These are phyloP conservation scores for Orbilia brochopaga DNA, from an alignment of 2,329 filamentous ascomycete genomes.

Conservation along the genomic window DNA sequence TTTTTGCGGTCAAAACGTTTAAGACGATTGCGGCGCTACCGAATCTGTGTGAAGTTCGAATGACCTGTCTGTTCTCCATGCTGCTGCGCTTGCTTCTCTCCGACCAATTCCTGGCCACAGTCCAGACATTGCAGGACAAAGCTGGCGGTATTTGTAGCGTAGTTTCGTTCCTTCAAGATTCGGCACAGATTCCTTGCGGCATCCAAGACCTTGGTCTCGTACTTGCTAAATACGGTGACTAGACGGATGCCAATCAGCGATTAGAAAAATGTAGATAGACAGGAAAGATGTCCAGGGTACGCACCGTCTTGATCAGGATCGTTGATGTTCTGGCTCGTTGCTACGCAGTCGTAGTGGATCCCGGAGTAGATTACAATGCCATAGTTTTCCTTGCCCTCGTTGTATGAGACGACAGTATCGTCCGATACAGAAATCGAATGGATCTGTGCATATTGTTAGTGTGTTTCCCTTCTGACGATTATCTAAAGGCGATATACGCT, in stretches of 20 bases:
- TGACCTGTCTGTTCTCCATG: constrained; percentile 70
- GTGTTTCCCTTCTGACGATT: neutral
- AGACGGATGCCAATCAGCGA: constrained; percentile 51
- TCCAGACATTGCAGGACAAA: constrained; percentile 79
- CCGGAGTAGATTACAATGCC: constrained; percentile 88
- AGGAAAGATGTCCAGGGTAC: neutral
- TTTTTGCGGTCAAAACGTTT: no score
- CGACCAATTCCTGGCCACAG: constrained; percentile 72
- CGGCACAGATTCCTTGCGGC: constrained; percentile 70
- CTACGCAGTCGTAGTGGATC: constrained; percentile 90
- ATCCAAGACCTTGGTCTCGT: constrained; percentile 71
- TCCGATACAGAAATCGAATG: constrained; percentile 58
- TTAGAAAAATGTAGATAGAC: constrained; percentile 1
- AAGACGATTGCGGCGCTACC: neutral
- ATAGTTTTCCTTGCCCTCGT: constrained; percentile 63
- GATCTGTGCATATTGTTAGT: constrained; percentile 50
- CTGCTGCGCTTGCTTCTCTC: constrained; percentile 67
- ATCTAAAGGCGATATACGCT: neutral
- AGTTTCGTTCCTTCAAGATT: constrained; percentile 74
- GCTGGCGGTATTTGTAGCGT: constrained; percentile 85
- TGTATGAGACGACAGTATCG: constrained; percentile 66
- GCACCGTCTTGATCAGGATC: constrained; percentile 73
- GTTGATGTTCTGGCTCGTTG: constrained; percentile 65
- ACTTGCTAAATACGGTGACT: constrained; percentile 62
- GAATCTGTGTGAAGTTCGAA: constrained; percentile 61